Evolutionary conservation across 306 rosid species (phyloP), one percentile per base, ranked within the genome.

Genomic region (Pterocarpus macrocarpus): DNA sequence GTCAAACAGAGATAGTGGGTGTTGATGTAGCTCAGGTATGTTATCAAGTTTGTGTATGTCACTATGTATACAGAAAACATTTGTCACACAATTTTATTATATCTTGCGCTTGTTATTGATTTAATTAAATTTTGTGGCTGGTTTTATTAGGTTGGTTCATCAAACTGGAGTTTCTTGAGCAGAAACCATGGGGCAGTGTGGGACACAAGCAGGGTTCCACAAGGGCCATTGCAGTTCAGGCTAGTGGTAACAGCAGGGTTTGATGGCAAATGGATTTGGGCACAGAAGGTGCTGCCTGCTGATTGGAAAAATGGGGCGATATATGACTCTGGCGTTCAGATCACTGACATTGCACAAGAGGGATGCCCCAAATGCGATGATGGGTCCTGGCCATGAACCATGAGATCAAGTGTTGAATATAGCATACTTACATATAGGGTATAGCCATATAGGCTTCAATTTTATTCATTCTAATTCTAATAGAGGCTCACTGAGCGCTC

Each of bases 1-100:
- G 99, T 74, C 98, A 95, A 88, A 95, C 99, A 1, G 99, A 93
- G 84, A 92, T 95, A 5, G 98, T 87, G 0, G 85, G n/a, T 5
- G 90, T 90, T 50, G 97, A 95, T 64, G 91, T 95, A 30, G 99
- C 99, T 80, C 85, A 86, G 93, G 98, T 94, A 69, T 39, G 64
- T 84, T 58, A 39, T 1, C 28, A 22, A 22, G 28, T 22, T 22
- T 22, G 28, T 22, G 28, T 22, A 22, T 22, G 28, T 22, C 28
- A 22, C 28, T 22, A 43, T 43, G 12, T 8, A 6, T 2, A 35
- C 22, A 35, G 3, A 56, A 43, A 50, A 10, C 49, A 71, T 2
- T 5, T 56, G 39, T 3, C 39, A 78, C 44, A 43, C 39, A 33
- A 33, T 5, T 17, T 72, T 5, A 69, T 14, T 4, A 47, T 3